A percentile compares a stretch with the other conserved stretches of the same genome.
phyloP scores from a whole-genome alignment of 768 basidiomycete genomes.

The Lentinula sp. region DNA sequence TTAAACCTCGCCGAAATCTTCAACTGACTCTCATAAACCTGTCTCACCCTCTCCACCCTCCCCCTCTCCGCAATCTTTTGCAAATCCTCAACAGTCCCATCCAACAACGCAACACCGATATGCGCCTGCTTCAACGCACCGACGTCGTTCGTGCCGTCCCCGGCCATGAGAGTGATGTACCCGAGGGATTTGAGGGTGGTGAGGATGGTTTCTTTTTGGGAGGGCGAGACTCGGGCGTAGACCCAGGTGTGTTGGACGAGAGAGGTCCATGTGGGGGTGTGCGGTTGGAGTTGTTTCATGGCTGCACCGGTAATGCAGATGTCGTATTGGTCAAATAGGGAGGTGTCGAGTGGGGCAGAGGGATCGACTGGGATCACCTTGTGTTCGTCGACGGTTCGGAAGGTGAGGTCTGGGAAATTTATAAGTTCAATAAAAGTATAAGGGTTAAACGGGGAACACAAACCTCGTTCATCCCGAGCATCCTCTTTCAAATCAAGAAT shows the following conservation, averaged over 20 bases:
- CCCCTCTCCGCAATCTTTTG: slow-evolving; percentile 93
- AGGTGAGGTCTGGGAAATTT: slow-evolving; percentile 63
- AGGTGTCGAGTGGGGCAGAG: slow-evolving; percentile 64
- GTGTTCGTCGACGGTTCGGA: slow-evolving; percentile 91
- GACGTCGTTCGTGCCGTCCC: slow-evolving; percentile 98
- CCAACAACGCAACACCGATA: slow-evolving; percentile 88
- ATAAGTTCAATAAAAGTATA: neutral
- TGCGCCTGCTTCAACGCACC: slow-evolving; percentile 98
- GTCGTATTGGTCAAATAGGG: slow-evolving; percentile 83
- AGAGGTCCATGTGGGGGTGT: slow-evolving; percentile 62
- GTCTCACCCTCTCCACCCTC: slow-evolving; percentile 85
- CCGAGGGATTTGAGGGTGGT: slow-evolving; percentile 85
- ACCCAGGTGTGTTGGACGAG: slow-evolving; percentile 97
- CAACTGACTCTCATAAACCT: slow-evolving; percentile 94
- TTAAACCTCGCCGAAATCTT: slow-evolving; percentile 86
- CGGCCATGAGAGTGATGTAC: slow-evolving; percentile 94
- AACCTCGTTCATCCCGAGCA: slow-evolving; percentile 61
- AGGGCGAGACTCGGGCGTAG: slow-evolving; percentile 94
- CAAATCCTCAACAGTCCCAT: slow-evolving; percentile 88
- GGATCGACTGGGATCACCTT: slow-evolving; percentile 86
- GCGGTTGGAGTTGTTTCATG: slow-evolving; percentile 72
- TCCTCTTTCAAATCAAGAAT: slow-evolving; percentile 90
- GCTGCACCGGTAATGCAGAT: slow-evolving; percentile 96
- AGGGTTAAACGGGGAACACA: slow-evolving; percentile 15
- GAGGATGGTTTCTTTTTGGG: slow-evolving; percentile 94